These are phyloP conservation scores for Filosporella fistucella DNA, from an alignment of 495 filamentous ascomycete genomes.

Conservation along the genomic window DNA sequence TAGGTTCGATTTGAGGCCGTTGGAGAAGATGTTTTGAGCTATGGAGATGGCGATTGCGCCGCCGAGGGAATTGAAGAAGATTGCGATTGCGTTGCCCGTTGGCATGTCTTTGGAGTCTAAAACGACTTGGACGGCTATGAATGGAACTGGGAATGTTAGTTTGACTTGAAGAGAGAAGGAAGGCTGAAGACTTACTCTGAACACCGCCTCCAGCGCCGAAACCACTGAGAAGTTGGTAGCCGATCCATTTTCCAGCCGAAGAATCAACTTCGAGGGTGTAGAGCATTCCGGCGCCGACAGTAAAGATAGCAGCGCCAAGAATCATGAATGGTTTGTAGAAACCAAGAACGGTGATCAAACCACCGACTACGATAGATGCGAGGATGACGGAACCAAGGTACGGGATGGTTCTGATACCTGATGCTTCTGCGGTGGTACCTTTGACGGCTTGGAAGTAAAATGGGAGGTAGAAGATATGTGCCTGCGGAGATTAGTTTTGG, in stretches of 20 bases:
- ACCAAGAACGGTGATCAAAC: conserved; percentile 27
- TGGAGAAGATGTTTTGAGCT: conserved; percentile 44
- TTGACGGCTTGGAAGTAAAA: conserved; percentile 59
- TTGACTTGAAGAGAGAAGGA: background rate
- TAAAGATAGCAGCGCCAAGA: conserved; percentile 24
- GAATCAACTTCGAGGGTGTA: conserved; percentile 15
- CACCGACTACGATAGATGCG: conserved; percentile 28
- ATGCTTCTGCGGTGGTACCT: conserved; percentile 36
- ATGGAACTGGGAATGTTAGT: conserved; percentile 2
- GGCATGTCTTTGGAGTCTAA: conserved; percentile 17
- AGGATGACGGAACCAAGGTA: conserved; percentile 37
- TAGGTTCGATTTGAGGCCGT: conserved; percentile 34
- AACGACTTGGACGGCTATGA: conserved; percentile 20
- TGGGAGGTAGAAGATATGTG: conserved; percentile 54
- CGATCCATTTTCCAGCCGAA: conserved; percentile 15
- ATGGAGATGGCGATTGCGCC: conserved; percentile 43
- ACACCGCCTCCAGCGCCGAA: conserved; percentile 18
- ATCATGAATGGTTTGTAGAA: conserved; percentile 32
- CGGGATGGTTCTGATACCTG: conserved; percentile 49
- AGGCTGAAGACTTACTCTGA: conserved; percentile 9
- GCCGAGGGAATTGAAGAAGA: conserved; percentile 40
- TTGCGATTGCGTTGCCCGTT: conserved; percentile 17
- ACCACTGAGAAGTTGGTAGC: conserved; percentile 20
- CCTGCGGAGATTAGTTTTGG: background rate
- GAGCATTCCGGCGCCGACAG: conserved; percentile 30